Evolutionary conservation across 2,329 filamentous ascomycete species (phyloP).

Genomic region (Harringtonia aguacate): DNA sequence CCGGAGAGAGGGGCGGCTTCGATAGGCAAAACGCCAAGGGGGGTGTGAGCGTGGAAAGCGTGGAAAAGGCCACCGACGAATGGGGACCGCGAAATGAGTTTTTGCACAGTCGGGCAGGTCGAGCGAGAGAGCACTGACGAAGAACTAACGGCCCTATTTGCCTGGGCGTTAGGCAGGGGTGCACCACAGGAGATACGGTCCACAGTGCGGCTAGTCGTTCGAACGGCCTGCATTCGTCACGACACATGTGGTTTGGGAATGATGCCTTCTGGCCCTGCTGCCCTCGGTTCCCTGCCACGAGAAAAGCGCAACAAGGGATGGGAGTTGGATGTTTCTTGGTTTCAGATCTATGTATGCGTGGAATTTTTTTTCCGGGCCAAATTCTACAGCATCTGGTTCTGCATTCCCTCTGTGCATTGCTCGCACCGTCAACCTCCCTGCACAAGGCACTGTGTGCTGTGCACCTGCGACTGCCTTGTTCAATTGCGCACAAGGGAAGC

Average conservation of each 20-base stretch:
- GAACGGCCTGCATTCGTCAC: no score
- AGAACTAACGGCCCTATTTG: no score
- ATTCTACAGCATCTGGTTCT: neutral
- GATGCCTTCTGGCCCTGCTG: neutral
- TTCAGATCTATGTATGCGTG: neutral
- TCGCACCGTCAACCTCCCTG: neutral
- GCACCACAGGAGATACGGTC: no score
- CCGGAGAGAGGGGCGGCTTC: constrained; percentile 11
- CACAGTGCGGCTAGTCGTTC: neutral
- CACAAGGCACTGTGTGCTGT: no score
- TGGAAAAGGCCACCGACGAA: constrained; percentile 9
- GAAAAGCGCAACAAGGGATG: neutral
- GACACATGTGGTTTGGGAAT: no score
- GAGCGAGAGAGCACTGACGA: neutral
- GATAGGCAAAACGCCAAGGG: constrained; percentile 5
- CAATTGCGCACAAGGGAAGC: no score
- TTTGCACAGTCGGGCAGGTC: constrained; percentile 12
- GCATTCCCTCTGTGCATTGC: neutral
- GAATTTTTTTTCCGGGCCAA: neutral
- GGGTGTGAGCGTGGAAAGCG: constrained; percentile 6
- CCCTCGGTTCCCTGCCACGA: no score
- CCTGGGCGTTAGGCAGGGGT: no score
- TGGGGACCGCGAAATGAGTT: constrained; percentile 12
- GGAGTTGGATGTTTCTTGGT: neutral
- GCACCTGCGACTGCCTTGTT: no score